Base-by-base conservation (phyloP, 2,329 filamentous ascomycete species). In the Fusarium denticulatum region DNA sequence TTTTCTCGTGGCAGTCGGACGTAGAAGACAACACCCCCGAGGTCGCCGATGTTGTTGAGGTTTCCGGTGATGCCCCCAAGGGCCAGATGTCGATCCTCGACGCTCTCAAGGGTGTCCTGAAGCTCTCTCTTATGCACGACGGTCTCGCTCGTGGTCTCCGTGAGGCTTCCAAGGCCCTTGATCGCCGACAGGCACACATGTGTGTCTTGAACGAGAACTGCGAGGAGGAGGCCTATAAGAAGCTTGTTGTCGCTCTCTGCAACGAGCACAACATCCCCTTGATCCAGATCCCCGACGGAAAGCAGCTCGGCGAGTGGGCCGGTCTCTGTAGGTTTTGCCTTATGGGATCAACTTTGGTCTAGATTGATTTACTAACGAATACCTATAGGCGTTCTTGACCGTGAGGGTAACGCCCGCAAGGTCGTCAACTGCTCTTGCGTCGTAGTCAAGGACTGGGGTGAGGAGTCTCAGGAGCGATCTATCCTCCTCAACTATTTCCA, bases 381-480 rank as follows among this genome's bases (percentile, higher is more conserved):
- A 49, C 57, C 63, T 56, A 59, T 62, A 98, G 96, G 96, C 89
- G 95, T 98, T 81, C 92, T 99, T 82, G 96, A 99, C 90, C 96
- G 96, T 84, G 96, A 99, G 89, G 96, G 96, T 82, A 99, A 99
- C 88, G 95, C 96, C 83, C 94, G 96, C 88, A 99, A 99, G 93
- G 96, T 99, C 80, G 96, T 99, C 89, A 99, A 99, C 94, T 99
- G 96, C 95, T 98, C 96, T 84, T 98, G 96, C 91, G 96, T 99
- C 82, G 96, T 99, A 75, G 96, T 99, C 83, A 96, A 96, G 90
- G 95, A 99, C 88, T 99, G 96, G 96, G 96, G 96, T 91, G 96
- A 98, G 92, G 96, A 99, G 90, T 97, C 94, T 79, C 95, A 97
- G 89, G 96, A 99, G 92, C 95, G 96, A 85, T 94, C 92, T 83